Evolutionary conservation across 768 basidiomycete genomes (phyloP), one percentile per base, ranked within the genome.

Genomic region (Trichaptum fuscoviolaceum): DNA sequence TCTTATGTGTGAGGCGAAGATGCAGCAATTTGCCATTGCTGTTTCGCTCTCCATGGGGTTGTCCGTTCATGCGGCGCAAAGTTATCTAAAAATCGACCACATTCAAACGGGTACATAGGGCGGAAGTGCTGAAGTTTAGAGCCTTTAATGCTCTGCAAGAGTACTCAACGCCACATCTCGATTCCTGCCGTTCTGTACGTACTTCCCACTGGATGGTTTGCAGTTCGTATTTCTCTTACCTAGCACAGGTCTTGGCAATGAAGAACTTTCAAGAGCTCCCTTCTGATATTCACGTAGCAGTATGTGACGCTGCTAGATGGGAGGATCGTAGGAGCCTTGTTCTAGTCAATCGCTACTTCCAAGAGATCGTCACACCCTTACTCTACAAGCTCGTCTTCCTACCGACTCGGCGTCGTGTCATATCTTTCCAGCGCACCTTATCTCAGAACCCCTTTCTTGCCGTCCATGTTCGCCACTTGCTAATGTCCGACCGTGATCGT

Each of bases 351-450:
- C 24, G 24, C 25, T 61, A 61, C 59, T 17, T 61, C 23, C 30
- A 20, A 25, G 59, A 61, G 25, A 61, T 61, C 59, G 23, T 23
- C 12, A 12, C 23, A 5, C 59, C 59, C 10, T 34, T 25, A 9
- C 59, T 61, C 15, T 61, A 61, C 59, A 17, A 24, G 59, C 25
- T 61, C 9, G 24, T 61, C 24, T 61, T 25, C 30, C 59, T 61
- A 25, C 59, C 59, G 15, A 61, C 59, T 25, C 59, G 59, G 30
- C 59, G 25, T 7, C 59, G 59, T 17, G 24, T 61, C 24, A 25
- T 61, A 34, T 61, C 59, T 25, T 34, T 61, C 8, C 25, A 25
- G 15, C 24, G 25, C 23, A 61, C 59, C 25, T 6, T 61, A 17
- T 25, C 59, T 34, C 30, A 61, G 9, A 61, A 61, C 24, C 59